Evolutionary conservation across 495 filamentous ascomycete genomes (phyloP), one percentile per base, ranked within the genome.

Genomic region (Xylaria flabelliformis): DNA sequence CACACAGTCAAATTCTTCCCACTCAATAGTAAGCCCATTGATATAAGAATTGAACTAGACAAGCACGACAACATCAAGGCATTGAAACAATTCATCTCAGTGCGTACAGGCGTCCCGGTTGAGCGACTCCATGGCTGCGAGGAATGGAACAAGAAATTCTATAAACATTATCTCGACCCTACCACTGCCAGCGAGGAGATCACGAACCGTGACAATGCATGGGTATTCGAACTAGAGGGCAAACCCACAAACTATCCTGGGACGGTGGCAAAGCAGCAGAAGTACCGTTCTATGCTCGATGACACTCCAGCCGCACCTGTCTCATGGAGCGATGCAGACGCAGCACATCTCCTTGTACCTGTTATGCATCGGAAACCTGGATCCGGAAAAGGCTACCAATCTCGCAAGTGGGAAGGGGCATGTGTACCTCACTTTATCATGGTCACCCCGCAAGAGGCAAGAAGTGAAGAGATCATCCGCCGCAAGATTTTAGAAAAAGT

Each of bases 31-130:
- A 62, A 75, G 0, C 92, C 93, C 0, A 80, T 95, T 58, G 79
- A 87, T n/a, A 87, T 98, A 48, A 83, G 85, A 17, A 89, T 97
- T n/a, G 96, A 98, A 68, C 88, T 98, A 53, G 93, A 97, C 73
- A 97, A 94, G 80, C 89, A 93, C 62, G 88, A 87, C 59, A 92
- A 85, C 64, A 89, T 98, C 70, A 89, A 87, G 73, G 79, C 82
- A 2, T 80, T 98, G 72, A 97, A 96, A 75, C 88, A 95, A 67
- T 90, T 90, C 72, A 80, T 98, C 24, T 93, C 89, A 9, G 86
- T 84, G 44, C 91, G 90, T 70, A 88, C 92, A 55, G 88, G 88
- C 10, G 82, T 90, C 17, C 83, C 87, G 4, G 77, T 87, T 6
- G 85, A 88, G 58, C 83, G 88, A 68, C 82, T 97, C 10, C 87